Base-by-base conservation (phyloP, 2,329 filamentous ascomycete genomes). In the Hypoxylon sp. region DNA sequence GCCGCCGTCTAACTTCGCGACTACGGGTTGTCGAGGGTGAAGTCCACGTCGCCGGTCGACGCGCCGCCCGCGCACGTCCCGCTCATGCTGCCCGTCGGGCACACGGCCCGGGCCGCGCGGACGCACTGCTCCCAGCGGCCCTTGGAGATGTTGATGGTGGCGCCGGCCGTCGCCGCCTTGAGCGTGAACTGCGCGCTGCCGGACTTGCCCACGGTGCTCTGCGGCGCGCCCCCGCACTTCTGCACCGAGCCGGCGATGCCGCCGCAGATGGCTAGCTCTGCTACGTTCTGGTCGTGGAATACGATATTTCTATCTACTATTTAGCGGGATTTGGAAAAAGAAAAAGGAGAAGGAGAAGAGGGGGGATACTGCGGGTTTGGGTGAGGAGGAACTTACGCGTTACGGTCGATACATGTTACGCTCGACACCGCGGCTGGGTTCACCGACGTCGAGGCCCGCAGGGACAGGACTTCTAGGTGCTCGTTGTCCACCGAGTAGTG, bases 121-220 rank as follows among this genome's bases (percentile, higher is more conserved):
- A 87, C 80, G 71, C 85, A 87, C 52, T 80, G 78, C 74, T 86
- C 82, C 84, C 85, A 85, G 22, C 80, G 76, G 18, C 79, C 79
- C 76, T 86, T 86, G 48, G 79, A 80, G 64, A 87, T 79, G 75
- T 82, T 83, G 74, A 87, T 86, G 14, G 80, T 83, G 20, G 81
- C 79, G 8, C 82, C 84, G 1, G 71, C 59, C 1, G 75, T 75
- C 14, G 78, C 76, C 1, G 82, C 78, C 24, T 75, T 78, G 14
- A 87, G 78, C 2, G 73, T 77, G 74, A 87, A 86, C 62, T 79
- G 73, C 6, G 82, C 84, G 8, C 79, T 83, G 8, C 83, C 83
- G 5, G 78, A 80, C 48, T 77, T 71, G 40, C 84, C 84, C 0
- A 74, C 75, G 3, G 84, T 86, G 14, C 74, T 76, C n/a, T 75